Percentiles rank a stretch among this genome's conserved stretches.
Evolutionary conservation across 2,329 filamentous ascomycete species (phyloP).

Genomic region (Sarocladium kiliense): DNA sequence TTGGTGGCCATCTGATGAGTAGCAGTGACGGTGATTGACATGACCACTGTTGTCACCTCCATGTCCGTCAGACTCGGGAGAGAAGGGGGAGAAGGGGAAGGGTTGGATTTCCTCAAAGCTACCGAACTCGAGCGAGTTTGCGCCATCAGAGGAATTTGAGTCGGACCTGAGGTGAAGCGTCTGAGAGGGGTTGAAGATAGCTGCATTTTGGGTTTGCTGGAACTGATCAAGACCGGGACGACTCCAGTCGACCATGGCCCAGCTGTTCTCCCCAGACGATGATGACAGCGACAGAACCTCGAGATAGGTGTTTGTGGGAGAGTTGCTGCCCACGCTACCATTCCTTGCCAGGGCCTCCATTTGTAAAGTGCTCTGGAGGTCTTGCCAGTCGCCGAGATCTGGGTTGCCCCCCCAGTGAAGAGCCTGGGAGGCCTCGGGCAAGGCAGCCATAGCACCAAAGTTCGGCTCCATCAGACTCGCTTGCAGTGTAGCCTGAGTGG

Average conservation of each 20-base stretch:
- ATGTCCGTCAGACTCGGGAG: conserved; percentile 73
- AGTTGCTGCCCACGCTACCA: conserved; percentile 39
- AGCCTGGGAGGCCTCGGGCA: conserved; percentile 49
- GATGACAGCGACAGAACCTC: conserved; percentile 79
- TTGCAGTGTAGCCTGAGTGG: conserved; percentile 60
- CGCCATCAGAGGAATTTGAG: conserved; percentile 77
- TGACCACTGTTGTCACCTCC: conserved; percentile 53
- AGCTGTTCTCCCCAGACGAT: conserved; percentile 75
- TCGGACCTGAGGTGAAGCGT: conserved; percentile 83
- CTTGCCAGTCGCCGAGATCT: conserved; percentile 71
- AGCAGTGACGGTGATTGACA: conserved; percentile 53
- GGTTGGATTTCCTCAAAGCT: conserved; percentile 74
- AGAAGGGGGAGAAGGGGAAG: conserved; percentile 75
- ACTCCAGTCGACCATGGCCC: conserved; percentile 74
- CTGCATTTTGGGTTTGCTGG: conserved; percentile 45
- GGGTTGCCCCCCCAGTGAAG: conserved; percentile 54
- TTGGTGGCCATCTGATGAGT: conserved; percentile 49
- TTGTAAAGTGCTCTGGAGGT: conserved; percentile 60
- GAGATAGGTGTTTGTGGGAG: conserved; percentile 55
- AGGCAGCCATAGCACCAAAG: conserved; percentile 53
- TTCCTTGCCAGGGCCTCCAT: conserved; percentile 42
- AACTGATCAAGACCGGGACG: conserved; percentile 63
- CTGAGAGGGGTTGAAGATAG: conserved; percentile 89
- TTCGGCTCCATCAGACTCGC: conserved; percentile 58
- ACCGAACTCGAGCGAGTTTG: conserved; percentile 61